Percentiles rank a stretch among this genome's conserved stretches.
These are phyloP conservation scores for Cryptococcus jaspeensis DNA, from an alignment of 1,284 basidiomycete species.

Conservation along the genomic window DNA sequence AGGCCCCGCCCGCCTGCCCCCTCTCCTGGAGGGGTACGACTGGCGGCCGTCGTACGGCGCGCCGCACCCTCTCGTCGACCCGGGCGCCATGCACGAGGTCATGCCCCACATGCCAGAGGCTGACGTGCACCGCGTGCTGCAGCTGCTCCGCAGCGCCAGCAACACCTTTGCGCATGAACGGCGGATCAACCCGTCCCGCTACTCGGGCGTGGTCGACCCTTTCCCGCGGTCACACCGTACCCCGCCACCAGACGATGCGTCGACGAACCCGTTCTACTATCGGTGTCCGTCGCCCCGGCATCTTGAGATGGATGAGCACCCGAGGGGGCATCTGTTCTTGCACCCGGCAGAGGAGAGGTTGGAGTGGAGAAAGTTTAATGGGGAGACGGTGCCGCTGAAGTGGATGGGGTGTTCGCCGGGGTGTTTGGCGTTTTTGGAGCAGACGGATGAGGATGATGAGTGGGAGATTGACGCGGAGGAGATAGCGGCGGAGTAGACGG, in stretches of 20 bases:
- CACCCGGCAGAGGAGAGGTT: conserved; percentile 46
- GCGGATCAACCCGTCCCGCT: not conserved
- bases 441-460: conserved; percentile 30
- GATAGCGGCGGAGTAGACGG: not conserved
- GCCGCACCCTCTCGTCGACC: conserved; percentile 38
- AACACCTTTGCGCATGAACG: not conserved
- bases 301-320: conserved; percentile 17
- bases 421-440: conserved; percentile 45
- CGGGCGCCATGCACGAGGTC: conserved; percentile 20
- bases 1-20: conserved; percentile 31
- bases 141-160: conserved; percentile 27
- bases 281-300: conserved; percentile 47
- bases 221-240: conserved; percentile 32
- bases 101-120: conserved; percentile 21
- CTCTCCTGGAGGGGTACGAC: conserved; percentile 40
- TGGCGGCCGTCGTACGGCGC: conserved; percentile 29
- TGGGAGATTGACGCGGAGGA: conserved; percentile 23
- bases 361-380: conserved; percentile 42
- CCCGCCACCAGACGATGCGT: conserved; percentile 39
- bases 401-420: conserved; percentile 49
- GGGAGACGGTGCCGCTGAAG: conserved; percentile 35
- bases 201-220: conserved; percentile 12
- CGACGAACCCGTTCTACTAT: conserved; percentile 43
- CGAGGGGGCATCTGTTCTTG: conserved; percentile 38
- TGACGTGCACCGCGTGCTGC: conserved; percentile 30